phyloP scores from a whole-genome alignment of 2,329 filamentous ascomycete genomes.

The Claviceps capensis region DNA sequence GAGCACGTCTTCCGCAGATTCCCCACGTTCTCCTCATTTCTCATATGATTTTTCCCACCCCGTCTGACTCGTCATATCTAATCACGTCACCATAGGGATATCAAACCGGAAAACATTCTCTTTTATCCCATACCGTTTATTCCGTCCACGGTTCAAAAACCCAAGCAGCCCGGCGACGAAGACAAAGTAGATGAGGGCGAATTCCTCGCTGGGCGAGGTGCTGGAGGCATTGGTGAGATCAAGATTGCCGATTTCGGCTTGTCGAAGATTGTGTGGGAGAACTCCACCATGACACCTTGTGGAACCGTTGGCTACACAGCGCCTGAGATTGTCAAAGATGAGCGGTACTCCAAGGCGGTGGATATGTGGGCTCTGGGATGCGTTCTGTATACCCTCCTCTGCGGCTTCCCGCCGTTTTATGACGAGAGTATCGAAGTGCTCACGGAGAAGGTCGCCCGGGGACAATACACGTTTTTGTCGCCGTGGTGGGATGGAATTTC shows the following conservation, averaged over 20 bases:
- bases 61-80: background rate
- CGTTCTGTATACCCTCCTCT: constrained; percentile 90
- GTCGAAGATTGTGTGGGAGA: constrained; percentile 97
- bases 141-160: constrained; percentile 67
- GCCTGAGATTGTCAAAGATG: constrained; percentile 97
- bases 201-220: constrained; percentile 66
- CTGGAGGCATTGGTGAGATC: constrained; percentile 84
- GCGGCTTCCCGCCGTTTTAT: constrained; percentile 96
- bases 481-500: constrained; percentile 99
- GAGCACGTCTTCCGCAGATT: constrained; percentile 10
- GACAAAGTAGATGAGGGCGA: constrained; percentile 96
- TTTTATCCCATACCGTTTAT: constrained; percentile 79
- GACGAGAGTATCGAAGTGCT: constrained; percentile 95
- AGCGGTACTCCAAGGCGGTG: constrained; percentile 95
- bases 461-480: constrained; percentile 93
- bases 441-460: constrained; percentile 92
- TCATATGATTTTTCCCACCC: background rate
- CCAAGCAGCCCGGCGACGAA: constrained; percentile 76
- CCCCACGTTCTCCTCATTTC: background rate
- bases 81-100: constrained; percentile 49
- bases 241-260: constrained; percentile 98
- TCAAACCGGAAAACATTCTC: constrained; percentile 94
- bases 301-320: constrained; percentile 97
- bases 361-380: constrained; percentile 99
- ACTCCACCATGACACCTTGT: constrained; percentile 97